Evolutionary conservation across 2,329 filamentous ascomycete species (phyloP).

Genomic region (Berkeleyomyces basicola): DNA sequence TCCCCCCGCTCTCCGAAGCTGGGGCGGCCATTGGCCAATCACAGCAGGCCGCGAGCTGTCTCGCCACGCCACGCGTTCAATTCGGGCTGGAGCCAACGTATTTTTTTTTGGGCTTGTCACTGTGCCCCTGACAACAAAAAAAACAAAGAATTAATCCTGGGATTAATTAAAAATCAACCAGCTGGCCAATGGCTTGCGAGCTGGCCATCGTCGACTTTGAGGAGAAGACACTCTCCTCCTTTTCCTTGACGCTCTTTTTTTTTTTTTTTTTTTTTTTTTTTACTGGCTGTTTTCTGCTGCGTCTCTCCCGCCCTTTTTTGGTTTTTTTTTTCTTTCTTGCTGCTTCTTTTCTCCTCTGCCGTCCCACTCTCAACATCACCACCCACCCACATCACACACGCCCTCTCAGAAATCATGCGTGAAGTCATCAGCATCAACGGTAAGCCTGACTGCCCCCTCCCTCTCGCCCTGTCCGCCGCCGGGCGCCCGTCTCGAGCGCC

Average conservation of each 20-base stretch:
- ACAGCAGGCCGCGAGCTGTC: no score
- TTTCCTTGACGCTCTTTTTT: background rate
- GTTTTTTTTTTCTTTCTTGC: conserved; percentile 16
- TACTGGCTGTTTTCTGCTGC: conserved; percentile 19
- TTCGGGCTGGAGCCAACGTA: no score
- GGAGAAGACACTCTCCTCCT: background rate
- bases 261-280: conserved; percentile 4
- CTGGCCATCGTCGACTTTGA: no score
- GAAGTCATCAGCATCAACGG: conserved; percentile 99
- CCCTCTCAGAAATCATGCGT: conserved; percentile 54
- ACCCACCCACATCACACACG: conserved; percentile 14
- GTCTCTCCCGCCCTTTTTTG: conserved; percentile 18
- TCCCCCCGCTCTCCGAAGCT: no score
- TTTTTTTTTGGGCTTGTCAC: no score
- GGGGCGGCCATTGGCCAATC: no score
- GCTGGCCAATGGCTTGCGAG: no score
- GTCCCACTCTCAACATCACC: conserved; percentile 1
- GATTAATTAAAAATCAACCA: no score
- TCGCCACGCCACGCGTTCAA: no score
- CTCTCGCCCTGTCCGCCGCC: background rate
- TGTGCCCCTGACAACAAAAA: no score
- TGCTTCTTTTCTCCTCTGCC: conserved; percentile 10
- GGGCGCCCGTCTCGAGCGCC: background rate
- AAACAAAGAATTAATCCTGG: no score
- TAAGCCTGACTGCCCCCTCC: conserved; percentile 31